Conservation (phyloP, 108 stramenopile genomes). For the Pseudonitzschia multiseries region DNA sequence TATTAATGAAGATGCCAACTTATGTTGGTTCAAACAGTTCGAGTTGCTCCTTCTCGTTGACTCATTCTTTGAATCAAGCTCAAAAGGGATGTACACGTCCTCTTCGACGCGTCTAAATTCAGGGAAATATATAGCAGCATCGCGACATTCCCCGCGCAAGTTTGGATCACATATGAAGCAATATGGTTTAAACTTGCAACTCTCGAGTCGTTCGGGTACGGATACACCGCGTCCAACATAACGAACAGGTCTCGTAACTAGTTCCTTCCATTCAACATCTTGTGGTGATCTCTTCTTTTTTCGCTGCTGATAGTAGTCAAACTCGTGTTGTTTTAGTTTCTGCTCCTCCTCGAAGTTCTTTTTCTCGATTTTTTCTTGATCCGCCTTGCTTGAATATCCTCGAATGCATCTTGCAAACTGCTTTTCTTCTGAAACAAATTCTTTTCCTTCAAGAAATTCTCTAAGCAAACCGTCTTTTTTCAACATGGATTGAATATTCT, state of each 20-base stretch:
- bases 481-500: background rate
- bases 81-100: background rate
- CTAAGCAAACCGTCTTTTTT: background rate
- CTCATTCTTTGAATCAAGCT: background rate
- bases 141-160: background rate
- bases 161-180: constrained; percentile 2
- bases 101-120: background rate
- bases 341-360: constrained; percentile 29
- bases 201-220: background rate
- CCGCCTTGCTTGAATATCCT: constrained; percentile 30
- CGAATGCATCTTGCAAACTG: constrained; percentile 14
- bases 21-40: background rate
- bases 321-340: constrained; percentile 13
- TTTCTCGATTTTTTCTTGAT: constrained; percentile 39
- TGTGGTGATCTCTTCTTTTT: constrained; percentile 15
- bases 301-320: constrained; percentile 15
- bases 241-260: background rate
- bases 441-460: background rate
- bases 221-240: background rate
- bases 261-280: constrained; percentile 19
- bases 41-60: background rate
- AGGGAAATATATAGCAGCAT: background rate
- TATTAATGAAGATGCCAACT: constrained; percentile 1
- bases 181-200: constrained; percentile 7
- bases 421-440: constrained; percentile 19